These are phyloP conservation scores for Amanita fuliginea DNA, from an alignment of 768 basidiomycete species.

Conservation along the genomic window DNA sequence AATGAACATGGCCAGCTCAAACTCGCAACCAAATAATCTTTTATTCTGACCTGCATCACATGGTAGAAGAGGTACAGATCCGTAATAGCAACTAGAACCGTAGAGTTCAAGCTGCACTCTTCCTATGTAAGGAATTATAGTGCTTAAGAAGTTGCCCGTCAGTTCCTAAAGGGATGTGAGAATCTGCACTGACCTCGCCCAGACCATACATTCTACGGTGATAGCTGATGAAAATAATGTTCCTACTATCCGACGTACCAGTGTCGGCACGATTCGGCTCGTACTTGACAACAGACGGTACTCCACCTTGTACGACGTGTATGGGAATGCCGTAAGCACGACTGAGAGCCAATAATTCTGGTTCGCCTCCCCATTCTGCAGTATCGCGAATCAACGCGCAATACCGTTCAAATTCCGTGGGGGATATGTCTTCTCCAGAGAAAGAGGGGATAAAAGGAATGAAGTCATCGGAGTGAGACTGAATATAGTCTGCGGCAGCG, in stretches of 20 bases:
- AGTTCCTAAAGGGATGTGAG: neutral
- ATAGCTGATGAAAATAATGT: conserved; percentile 71
- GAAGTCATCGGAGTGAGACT: conserved; percentile 78
- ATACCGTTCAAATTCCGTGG: conserved; percentile 56
- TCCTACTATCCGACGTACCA: conserved; percentile 20
- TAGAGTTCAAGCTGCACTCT: conserved; percentile 6
- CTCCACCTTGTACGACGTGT: conserved; percentile 79
- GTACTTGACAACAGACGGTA: conserved; percentile 78
- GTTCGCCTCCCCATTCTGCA: conserved; percentile 95
- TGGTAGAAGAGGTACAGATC: neutral
- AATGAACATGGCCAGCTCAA: conserved; percentile 26
- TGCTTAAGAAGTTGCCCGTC: conserved; percentile 37
- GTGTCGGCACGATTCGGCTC: conserved; percentile 34
- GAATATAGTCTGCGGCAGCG: conserved; percentile 75
- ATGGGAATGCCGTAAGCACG: conserved; percentile 76
- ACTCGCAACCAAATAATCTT: conserved; percentile 40
- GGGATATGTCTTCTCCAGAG: conserved; percentile 70
- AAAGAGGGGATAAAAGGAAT: conserved; percentile 81
- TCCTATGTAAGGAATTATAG: conserved; percentile 77
- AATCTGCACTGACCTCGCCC: conserved; percentile 56
- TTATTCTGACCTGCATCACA: conserved; percentile 27
- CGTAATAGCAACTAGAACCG: neutral
- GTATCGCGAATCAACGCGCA: conserved; percentile 72
- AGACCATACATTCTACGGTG: conserved; percentile 92
- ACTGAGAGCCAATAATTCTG: conserved; percentile 87